phyloP scores from a whole-genome alignment of 805 yeast species.

The Millerozyma miso region DNA sequence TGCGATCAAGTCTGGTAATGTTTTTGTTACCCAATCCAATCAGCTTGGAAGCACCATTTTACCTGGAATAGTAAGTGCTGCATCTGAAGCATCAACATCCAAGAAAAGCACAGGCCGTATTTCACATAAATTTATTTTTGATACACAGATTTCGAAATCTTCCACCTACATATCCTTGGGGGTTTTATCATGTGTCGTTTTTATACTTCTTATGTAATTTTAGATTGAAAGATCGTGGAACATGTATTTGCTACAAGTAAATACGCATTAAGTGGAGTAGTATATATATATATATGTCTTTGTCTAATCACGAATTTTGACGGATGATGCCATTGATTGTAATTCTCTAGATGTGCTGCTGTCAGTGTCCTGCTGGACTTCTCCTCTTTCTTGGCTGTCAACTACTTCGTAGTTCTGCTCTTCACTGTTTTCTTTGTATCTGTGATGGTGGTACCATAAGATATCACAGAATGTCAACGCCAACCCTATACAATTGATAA shows the following conservation, averaged over 20 bases:
- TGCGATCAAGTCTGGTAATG: slow-evolving; percentile 23
- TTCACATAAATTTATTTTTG: background rate
- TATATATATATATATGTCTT: too few relatives aligned
- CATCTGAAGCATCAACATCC: slow-evolving; percentile 4
- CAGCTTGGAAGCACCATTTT: background rate
- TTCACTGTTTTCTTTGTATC: slow-evolving; percentile 29
- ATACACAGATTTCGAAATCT: background rate
- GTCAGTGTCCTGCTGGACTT: background rate
- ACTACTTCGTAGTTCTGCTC: background rate
- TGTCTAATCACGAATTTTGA: background rate
- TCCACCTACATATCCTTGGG: background rate
- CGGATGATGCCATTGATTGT: background rate
- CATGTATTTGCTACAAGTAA: too few relatives aligned
- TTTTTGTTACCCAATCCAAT: slow-evolving; percentile 19
- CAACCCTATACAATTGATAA: slow-evolving; percentile 70
- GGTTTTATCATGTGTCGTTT: background rate
- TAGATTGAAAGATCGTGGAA: too few relatives aligned
- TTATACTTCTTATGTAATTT: background rate
- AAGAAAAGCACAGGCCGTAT: slow-evolving; percentile 2
- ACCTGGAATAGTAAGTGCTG: slow-evolving; percentile 6
- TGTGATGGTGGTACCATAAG: slow-evolving; percentile 72
- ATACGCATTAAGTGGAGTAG: too few relatives aligned
- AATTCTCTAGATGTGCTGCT: background rate
- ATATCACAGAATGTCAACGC: slow-evolving; percentile 73
- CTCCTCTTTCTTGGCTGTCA: background rate